Evolutionary conservation across 768 basidiomycete species (phyloP), one percentile per base, ranked within the genome.

Genomic region (Termitomyces sp.): DNA sequence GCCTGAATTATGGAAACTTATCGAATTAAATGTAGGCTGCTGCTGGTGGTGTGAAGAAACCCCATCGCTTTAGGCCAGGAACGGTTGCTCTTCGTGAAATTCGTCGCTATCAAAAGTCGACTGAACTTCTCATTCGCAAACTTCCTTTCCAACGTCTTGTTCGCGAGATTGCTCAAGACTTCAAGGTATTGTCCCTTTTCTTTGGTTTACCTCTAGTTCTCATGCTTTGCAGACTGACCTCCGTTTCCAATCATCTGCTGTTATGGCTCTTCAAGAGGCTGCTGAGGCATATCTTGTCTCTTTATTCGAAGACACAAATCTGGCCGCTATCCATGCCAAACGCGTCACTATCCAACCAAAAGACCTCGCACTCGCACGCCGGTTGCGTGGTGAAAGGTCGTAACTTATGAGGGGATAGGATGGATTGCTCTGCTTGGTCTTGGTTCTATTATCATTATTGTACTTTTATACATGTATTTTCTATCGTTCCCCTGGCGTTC

Each of bases 1-100:
- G 0, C 9, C 7, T 41, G 9, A 20, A 9, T 41, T 41, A 14
- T 4, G n/a, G n/a, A n/a, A n/a, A 16, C 46, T 58, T 58, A 26
- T 6, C 14, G 14, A 9, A 24, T 0, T 55, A 18, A 58, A 54
- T 59, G 2, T 56, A 75, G 79, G 71, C 77, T 32, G 73, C 85
- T 39, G 82, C 90, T 61, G 91, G 91, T 78, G 91, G 92, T 81
- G 91, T 93, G 61, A 93, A 93, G 88, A 94, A 93, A 82, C 91
- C 90, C 61, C 91, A 92, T 79, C 82, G 90, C 60, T 91, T 90
- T 82, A 77, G 85, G 65, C 85, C 85, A 46, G 83, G 92, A 75
- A 92, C 91, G 34, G 92, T 93, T 64, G 91, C 92, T 63, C 87
- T 94, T 63, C 89, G 90, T 76, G 92, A 93, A 77, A 92, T 93